phyloP scores from a whole-genome alignment of 2,329 filamentous ascomycete species.

The Biscogniauxia sp. region DNA sequence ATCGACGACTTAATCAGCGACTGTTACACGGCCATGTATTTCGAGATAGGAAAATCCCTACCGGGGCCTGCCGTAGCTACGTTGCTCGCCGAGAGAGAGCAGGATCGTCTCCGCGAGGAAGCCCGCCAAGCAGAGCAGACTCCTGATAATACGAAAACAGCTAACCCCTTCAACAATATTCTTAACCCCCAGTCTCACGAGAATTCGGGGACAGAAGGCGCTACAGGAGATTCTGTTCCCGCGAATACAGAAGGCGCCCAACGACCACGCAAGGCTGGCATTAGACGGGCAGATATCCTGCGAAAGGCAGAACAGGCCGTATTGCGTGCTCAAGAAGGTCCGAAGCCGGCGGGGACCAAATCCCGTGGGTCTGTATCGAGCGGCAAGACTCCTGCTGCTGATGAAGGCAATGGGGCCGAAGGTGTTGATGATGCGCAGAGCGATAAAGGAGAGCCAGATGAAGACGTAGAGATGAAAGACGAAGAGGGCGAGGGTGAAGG shows the following conservation, averaged over 20 bases:
- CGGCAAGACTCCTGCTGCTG: slow-evolving; percentile 42
- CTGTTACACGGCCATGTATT: slow-evolving; percentile 76
- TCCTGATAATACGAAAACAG: slow-evolving; percentile 34
- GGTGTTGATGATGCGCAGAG: slow-evolving; percentile 37
- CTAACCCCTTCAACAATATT: slow-evolving; percentile 40
- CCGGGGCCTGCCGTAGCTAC: slow-evolving; percentile 48
- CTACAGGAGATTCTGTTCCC: slow-evolving; percentile 33
- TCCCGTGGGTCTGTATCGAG: slow-evolving; percentile 53
- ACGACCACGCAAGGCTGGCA: slow-evolving; percentile 43
- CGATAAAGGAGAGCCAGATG: slow-evolving; percentile 27
- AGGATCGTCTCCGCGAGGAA: slow-evolving; percentile 37
- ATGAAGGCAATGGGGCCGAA: slow-evolving; percentile 27
- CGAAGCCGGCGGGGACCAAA: slow-evolving; percentile 43
- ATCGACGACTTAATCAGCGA: slow-evolving; percentile 96
- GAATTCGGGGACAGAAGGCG: slow-evolving; percentile 35
- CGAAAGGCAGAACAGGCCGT: slow-evolving; percentile 62
- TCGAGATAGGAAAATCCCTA: slow-evolving; percentile 60
- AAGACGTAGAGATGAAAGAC: slow-evolving; percentile 4
- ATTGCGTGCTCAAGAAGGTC: slow-evolving; percentile 47
- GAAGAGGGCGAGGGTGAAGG: slow-evolving; percentile 33
- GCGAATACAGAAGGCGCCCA: slow-evolving; percentile 37
- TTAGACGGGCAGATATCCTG: slow-evolving; percentile 56
- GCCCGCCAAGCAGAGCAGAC: slow-evolving; percentile 31
- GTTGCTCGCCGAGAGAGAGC: slow-evolving; percentile 44
- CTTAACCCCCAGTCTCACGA: slow-evolving; percentile 42